Conservation (phyloP, 2,329 filamentous ascomycete species). For the Calonectria montana region DNA sequence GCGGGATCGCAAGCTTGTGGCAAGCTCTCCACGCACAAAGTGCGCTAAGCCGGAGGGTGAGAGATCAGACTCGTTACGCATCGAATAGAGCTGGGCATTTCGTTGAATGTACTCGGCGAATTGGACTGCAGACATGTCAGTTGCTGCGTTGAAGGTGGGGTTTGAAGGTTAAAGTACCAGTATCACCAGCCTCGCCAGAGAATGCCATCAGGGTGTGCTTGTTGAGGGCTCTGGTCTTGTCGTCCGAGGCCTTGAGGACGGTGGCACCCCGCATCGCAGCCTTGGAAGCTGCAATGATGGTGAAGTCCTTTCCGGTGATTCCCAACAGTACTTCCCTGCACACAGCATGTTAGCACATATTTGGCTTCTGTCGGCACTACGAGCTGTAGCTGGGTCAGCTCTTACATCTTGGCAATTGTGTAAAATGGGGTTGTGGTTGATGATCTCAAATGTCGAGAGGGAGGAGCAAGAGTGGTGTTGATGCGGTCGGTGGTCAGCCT, state of each 20-base stretch:
- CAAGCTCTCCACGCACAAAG: conserved; percentile 95
- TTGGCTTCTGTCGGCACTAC: not conserved
- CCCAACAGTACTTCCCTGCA: conserved; percentile 95
- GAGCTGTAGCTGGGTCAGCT: conserved; percentile 25
- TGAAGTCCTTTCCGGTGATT: conserved; percentile 99
- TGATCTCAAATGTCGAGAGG: conserved; percentile 25
- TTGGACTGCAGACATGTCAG: conserved; percentile 75
- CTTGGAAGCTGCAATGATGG: conserved; percentile 96
- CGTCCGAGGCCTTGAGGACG: conserved; percentile 92
- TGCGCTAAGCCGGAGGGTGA: conserved; percentile 89
- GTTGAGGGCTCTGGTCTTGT: conserved; percentile 95
- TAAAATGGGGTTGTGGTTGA: conserved; percentile 26
- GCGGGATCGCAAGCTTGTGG: conserved; percentile 87
- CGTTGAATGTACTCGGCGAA: conserved; percentile 99
- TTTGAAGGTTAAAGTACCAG: conserved; percentile 64
- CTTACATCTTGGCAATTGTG: conserved; percentile 41
- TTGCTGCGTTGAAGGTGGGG: conserved; percentile 24
- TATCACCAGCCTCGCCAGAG: conserved; percentile 96
- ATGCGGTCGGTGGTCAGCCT: conserved; percentile 36
- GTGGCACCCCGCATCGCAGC: conserved; percentile 98
- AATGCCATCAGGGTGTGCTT: conserved; percentile 95
- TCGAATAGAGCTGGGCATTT: conserved; percentile 97
- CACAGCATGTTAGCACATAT: conserved; percentile 24
- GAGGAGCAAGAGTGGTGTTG: conserved; percentile 32
- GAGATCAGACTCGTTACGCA: conserved; percentile 95